Base-by-base conservation (phyloP, 83 land plant species). In the Picea engelmannii region DNA sequence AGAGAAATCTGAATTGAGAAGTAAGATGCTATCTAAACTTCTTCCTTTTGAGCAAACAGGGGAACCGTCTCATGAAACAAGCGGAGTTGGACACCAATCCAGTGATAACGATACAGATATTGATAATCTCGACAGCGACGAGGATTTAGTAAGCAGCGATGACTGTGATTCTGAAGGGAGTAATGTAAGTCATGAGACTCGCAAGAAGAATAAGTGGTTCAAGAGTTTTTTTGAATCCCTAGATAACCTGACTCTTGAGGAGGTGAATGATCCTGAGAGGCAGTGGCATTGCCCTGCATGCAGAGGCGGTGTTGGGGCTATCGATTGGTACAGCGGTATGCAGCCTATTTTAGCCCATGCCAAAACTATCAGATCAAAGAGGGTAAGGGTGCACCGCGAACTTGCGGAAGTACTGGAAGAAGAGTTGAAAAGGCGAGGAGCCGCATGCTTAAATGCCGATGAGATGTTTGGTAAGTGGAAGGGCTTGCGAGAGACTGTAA, bases 281-380 rank as follows among this genome's bases (percentile, higher is more conserved):
- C 93, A 93, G 76, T 93, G 95, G 95, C 95, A 93, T 63, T 93
- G 95, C 68, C 95, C 95, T 4, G 91, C 93, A 9, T 93, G 95
- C 83, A 82, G 82, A 62, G 85, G 84, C 21, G 95, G 93, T n/a
- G 91, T 89, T 44, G 93, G 93, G 65, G 90, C 95, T 31, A 93
- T 91, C 81, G 93, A 91, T 61, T 93, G 93, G 93, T 91, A 84
- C 82, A 84, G 74, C 12, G 95, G 95, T 17, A 81, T 93, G 35
- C 91, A 85, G 27, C 91, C 93, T 10, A 52, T 93, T 21, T 61
- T 87, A 78, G 76, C 90, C 2, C 95, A 93, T 89, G 95, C 95
- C 38, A 91, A 87, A 40, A 93, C 93, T 0, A 87, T 86, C 78
- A 85, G 87, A 11, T 31, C 89, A 0, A 76, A 62, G 27, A 82